A percentile compares a stretch with the other conserved stretches of the same genome.
Evolutionary conservation across 2,329 filamentous ascomycete species (phyloP).

Genomic region (Sporothrix pallida): DNA sequence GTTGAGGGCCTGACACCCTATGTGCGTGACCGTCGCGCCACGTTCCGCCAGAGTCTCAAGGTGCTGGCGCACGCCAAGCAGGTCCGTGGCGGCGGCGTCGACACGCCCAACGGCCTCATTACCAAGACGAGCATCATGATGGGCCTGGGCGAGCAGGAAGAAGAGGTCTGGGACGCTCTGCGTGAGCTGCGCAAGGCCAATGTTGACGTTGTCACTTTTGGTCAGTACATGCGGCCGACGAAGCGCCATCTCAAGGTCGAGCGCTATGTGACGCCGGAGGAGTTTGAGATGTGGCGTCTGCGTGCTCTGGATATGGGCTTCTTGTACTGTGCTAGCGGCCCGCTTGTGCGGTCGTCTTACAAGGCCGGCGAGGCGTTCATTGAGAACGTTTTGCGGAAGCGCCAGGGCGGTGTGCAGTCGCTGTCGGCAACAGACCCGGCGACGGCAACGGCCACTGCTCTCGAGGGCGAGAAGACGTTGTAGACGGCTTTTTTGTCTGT

Average conservation of each 20-base stretch:
- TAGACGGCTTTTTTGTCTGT: not conserved
- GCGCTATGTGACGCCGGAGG: conserved; percentile 88
- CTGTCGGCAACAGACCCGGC: conserved; percentile 27
- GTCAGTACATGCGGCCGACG: conserved; percentile 99
- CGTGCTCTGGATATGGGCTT: conserved; percentile 94
- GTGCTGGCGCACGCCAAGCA: conserved; percentile 85
- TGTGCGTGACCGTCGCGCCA: conserved; percentile 87
- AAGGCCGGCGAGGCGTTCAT: conserved; percentile 99
- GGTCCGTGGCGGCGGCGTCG: conserved; percentile 61
- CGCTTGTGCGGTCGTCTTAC: conserved; percentile 91
- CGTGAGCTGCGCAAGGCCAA: conserved; percentile 76
- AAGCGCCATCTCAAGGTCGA: conserved; percentile 98
- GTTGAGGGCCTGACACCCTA: conserved; percentile 87
- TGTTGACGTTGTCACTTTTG: conserved; percentile 96
- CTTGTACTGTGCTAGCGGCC: conserved; percentile 92
- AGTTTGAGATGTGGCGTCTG: conserved; percentile 90
- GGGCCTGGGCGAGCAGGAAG: conserved; percentile 88
- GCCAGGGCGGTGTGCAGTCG: conserved; percentile 53
- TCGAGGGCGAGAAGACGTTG: conserved; percentile 25
- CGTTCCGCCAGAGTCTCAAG: conserved; percentile 80
- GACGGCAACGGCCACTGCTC: not conserved
- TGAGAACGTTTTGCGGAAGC: conserved; percentile 94
- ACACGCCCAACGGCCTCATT: conserved; percentile 64
- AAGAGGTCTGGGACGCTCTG: conserved; percentile 80
- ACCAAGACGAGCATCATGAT: conserved; percentile 99